Evolutionary conservation across 768 basidiomycete genomes (phyloP).

Genomic region (Leccinum fibrillosum): DNA sequence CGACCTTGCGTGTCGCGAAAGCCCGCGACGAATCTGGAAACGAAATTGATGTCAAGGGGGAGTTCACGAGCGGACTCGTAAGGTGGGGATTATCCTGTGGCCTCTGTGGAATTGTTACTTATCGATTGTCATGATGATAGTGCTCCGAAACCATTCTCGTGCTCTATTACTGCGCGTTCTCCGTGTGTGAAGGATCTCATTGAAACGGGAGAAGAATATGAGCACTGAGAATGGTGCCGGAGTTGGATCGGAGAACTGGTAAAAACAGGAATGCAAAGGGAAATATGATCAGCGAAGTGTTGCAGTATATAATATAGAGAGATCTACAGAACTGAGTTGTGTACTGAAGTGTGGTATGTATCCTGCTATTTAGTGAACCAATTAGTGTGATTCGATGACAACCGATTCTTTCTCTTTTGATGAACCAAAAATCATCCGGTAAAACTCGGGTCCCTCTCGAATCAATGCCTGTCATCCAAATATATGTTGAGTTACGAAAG

Average conservation of each 20-base stretch:
- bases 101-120: background rate
- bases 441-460: slow-evolving; percentile 75
- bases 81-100: slow-evolving; percentile 6
- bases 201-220: background rate
- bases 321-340: background rate
- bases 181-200: slow-evolving; percentile 12
- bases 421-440: slow-evolving; percentile 44
- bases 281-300: background rate
- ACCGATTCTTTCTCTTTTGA: slow-evolving; percentile 12
- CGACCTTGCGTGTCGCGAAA: slow-evolving; percentile 27
- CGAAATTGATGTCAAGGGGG: slow-evolving; percentile 23
- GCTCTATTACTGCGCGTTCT: slow-evolving; percentile 19
- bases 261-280: background rate
- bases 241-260: too few relatives aligned
- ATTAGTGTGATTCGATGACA: slow-evolving; percentile 3
- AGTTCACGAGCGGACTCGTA: slow-evolving; percentile 24
- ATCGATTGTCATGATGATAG: slow-evolving; percentile 1
- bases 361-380: background rate
- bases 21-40: slow-evolving; percentile 29
- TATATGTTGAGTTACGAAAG: background rate
- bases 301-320: background rate
- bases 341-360: background rate
- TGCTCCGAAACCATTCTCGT: slow-evolving; percentile 25
- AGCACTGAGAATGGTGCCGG: background rate
- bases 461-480: slow-evolving; percentile 54